These are phyloP conservation scores for Agaricus blazei DNA, from an alignment of 768 basidiomycete species.

Conservation along the genomic window DNA sequence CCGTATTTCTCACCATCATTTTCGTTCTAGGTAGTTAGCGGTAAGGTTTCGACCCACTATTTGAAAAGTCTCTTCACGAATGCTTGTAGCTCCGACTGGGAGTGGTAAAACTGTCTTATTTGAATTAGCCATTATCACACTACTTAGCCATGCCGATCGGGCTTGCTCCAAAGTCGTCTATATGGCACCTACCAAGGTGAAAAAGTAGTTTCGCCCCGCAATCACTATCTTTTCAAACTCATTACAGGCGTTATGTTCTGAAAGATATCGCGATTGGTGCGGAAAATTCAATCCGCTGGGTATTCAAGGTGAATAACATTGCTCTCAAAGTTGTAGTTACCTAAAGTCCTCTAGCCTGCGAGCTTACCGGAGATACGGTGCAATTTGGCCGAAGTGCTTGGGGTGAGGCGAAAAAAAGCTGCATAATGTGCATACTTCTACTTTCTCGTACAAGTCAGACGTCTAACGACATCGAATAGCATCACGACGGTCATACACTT, in stretches of 20 bases:
- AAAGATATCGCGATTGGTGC: conserved; percentile 81
- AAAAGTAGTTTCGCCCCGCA: background rate
- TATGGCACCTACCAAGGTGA: conserved; percentile 88
- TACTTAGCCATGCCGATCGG: conserved; percentile 24
- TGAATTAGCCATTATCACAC: conserved; percentile 80
- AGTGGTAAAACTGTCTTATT: conserved; percentile 96
- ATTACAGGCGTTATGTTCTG: conserved; percentile 77
- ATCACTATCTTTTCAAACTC: background rate
- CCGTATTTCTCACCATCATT: background rate
- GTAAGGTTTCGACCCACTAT: conserved; percentile 25
- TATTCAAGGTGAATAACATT: conserved; percentile 54
- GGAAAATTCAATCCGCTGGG: conserved; percentile 73
- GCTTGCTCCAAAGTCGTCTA: conserved; percentile 67
- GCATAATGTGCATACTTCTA: conserved; percentile 60
- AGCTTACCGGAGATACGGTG: conserved; percentile 90
- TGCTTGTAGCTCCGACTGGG: conserved; percentile 78
- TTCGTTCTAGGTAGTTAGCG: conserved; percentile 61
- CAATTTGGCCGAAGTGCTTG: conserved; percentile 58
- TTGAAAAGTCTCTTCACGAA: conserved; percentile 1
- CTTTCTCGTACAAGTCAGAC: background rate
- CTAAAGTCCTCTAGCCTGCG: conserved; percentile 52
- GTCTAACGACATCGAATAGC: conserved; percentile 27
- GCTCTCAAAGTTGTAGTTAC: background rate
- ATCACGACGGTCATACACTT: conserved; percentile 63
- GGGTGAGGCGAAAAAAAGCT: conserved; percentile 69